A percentile compares a stretch with the other conserved stretches of the same genome.
Conservation (phyloP, 495 filamentous ascomycete species). For the Penicillium cataractarum region DNA sequence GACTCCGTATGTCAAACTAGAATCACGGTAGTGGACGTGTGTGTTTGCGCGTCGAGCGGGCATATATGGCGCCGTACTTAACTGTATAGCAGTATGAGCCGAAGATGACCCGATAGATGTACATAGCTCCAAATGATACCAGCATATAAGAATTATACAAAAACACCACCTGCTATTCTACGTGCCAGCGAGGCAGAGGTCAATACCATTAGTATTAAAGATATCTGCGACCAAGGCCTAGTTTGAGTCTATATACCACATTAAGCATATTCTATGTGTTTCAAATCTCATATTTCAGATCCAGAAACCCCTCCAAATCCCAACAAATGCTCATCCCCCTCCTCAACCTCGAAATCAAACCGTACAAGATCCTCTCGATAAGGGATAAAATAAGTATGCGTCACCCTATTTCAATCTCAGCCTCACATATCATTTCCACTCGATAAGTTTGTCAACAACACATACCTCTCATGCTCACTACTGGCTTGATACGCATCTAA, state of each 20-base stretch:
- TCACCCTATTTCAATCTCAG: constrained; percentile 34
- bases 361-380: constrained; percentile 52
- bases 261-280: no score
- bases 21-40: not conserved
- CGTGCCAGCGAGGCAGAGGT: no score
- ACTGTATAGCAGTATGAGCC: not conserved
- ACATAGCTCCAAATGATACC: no score
- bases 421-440: no score
- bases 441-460: not conserved
- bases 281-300: not conserved
- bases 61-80: not conserved
- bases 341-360: constrained; percentile 54
- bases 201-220: no score
- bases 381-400: constrained; percentile 47
- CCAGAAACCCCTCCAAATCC: constrained; percentile 13
- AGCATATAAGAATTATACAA: no score
- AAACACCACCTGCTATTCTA: no score
- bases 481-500: constrained; percentile 52
- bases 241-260: no score
- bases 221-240: no score
- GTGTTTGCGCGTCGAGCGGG: not conserved
- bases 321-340: constrained; percentile 37
- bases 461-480: constrained; percentile 49
- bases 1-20: no score
- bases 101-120: no score